Percentiles rank a stretch among this genome's conserved stretches.
These are phyloP conservation scores for Clitoria ternatea DNA, from an alignment of 306 rosid genomes.

Conservation along the genomic window DNA sequence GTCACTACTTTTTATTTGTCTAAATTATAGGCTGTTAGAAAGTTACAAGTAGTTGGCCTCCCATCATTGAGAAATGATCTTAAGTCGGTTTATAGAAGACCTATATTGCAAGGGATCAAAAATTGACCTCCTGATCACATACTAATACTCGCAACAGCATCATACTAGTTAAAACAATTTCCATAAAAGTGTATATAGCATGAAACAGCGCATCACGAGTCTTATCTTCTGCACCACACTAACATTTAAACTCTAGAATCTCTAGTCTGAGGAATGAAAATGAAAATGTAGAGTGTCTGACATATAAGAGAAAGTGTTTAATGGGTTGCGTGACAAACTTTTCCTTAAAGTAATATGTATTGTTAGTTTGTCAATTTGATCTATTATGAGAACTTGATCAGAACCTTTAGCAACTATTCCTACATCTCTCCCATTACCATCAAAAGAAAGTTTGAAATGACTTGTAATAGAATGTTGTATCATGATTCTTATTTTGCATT, in stretches of 20 bases:
- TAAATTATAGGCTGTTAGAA: too few relatives aligned
- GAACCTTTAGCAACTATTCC: neutral
- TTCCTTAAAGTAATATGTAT: neutral
- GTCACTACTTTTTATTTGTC: too few relatives aligned
- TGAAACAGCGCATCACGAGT: neutral
- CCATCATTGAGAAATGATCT: too few relatives aligned
- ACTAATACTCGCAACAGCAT: neutral
- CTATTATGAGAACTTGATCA: neutral
- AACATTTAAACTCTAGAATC: neutral
- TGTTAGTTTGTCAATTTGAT: neutral
- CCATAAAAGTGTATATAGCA: neutral
- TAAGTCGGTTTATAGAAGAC: too few relatives aligned
- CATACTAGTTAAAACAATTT: neutral
- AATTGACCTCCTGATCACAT: neutral
- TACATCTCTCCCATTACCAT: neutral
- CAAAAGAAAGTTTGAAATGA: neutral
- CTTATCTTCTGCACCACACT: neutral
- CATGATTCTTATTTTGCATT: neutral
- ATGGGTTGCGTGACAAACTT: neutral
- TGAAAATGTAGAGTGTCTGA: neutral
- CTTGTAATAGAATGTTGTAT: neutral
- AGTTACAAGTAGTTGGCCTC: too few relatives aligned
- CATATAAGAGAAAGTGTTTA: neutral
- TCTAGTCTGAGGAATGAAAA: neutral
- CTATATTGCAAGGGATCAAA: neutral